These are phyloP conservation scores for Penicillium manginii DNA, from an alignment of 495 filamentous ascomycete genomes.

Conservation along the genomic window DNA sequence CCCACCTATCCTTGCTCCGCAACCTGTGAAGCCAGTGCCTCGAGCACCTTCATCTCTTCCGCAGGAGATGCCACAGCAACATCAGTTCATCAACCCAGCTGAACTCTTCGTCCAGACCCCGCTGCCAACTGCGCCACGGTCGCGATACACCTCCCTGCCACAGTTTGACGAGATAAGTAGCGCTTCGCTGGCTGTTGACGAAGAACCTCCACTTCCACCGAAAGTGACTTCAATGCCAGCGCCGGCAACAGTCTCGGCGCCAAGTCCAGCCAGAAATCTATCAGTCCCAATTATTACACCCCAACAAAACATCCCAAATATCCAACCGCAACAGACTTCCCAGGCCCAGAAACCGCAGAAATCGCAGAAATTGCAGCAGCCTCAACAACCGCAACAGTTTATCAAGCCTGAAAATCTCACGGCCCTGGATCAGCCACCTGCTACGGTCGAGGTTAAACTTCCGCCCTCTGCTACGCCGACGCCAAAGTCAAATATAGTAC, in stretches of 20 bases:
- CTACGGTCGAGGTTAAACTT: constrained; percentile 12
- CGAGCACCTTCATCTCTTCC: constrained; percentile 25
- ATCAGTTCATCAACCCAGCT: constrained; percentile 51
- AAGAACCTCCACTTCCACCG: constrained; percentile 26
- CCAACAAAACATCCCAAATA: neutral
- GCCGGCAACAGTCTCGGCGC: constrained; percentile 9
- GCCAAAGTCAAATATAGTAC: constrained; percentile 13
- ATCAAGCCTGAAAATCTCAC: constrained; percentile 14
- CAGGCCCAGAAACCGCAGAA: constrained; percentile 8
- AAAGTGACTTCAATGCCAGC: constrained; percentile 18
- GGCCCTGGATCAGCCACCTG: constrained; percentile 10
- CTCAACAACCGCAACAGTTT: constrained; percentile 11
- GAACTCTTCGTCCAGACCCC: constrained; percentile 44
- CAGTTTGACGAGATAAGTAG: constrained; percentile 35
- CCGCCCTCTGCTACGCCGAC: constrained; percentile 3
- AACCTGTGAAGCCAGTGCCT: neutral
- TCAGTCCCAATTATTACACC: neutral
- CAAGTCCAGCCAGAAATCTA: constrained; percentile 6
- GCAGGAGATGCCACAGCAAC: constrained; percentile 29
- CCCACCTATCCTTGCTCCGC: neutral
- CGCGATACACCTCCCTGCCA: constrained; percentile 29
- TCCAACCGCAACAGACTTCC: constrained; percentile 10
- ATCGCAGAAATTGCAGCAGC: neutral
- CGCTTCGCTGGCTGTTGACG: constrained; percentile 25
- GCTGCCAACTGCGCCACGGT: constrained; percentile 35